Conservation (phyloP, 345 rosid species). For the Eucalyptus marginata region DNA sequence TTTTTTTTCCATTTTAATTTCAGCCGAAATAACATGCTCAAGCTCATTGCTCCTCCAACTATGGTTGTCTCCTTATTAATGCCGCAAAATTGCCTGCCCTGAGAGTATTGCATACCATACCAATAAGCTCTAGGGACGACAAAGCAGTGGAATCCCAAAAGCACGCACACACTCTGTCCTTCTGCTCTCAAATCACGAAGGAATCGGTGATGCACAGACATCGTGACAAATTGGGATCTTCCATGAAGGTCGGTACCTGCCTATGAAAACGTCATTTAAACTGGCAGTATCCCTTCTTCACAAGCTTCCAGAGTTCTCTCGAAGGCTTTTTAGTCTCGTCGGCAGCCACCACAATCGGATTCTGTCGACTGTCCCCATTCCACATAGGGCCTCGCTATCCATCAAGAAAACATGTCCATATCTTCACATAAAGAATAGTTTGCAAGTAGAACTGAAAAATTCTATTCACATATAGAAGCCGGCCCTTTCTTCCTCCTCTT, state of each 20-base stretch:
- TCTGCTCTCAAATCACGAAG: neutral
- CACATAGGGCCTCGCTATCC: accelerated
- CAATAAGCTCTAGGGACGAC: accelerated
- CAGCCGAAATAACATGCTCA: neutral
- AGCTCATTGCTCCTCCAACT: neutral
- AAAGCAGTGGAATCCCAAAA: neutral
- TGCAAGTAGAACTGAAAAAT: neutral
- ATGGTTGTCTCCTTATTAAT: neutral
- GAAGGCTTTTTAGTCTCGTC: neutral
- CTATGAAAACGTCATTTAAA: too few relatives aligned
- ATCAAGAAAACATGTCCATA: neutral
- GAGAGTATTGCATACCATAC: neutral
- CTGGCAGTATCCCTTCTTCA: accelerated
- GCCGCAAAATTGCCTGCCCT: neutral
- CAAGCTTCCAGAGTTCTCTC: neutral
- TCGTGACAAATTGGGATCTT: neutral
- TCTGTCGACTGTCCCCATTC: neutral
- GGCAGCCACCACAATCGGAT: neutral
- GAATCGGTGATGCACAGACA: neutral
- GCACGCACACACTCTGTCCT: neutral
- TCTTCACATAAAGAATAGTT: neutral
- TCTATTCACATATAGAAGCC: neutral
- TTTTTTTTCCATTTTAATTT: too few relatives aligned
- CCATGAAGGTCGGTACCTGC: neutral
- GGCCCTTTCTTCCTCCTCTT: neutral